Evolutionary conservation across 2,329 filamentous ascomycete species (phyloP).

Genomic region (Fonsecaea multimorphosa): DNA sequence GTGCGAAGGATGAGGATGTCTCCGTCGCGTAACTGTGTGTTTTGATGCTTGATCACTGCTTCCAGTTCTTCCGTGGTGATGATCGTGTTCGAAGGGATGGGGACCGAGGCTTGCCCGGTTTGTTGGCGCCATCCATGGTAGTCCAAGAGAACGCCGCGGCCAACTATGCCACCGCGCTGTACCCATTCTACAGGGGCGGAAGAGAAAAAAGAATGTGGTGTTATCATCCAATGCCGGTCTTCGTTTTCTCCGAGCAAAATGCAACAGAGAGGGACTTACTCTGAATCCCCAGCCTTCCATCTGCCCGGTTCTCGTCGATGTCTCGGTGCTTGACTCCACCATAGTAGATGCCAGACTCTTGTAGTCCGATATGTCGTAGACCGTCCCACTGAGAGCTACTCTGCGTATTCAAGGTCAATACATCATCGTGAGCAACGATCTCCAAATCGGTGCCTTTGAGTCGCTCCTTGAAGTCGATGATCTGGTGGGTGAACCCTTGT

Average conservation of each 20-base stretch:
- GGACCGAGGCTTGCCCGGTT: constrained; percentile 43
- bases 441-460: neutral
- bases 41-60: constrained; percentile 24
- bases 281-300: constrained; percentile 12
- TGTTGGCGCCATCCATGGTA: constrained; percentile 50
- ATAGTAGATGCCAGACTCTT: constrained; percentile 10
- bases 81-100: constrained; percentile 47
- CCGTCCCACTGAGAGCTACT: constrained; percentile 30
- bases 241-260: neutral
- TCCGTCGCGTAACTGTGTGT: constrained; percentile 29
- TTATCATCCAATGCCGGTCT: neutral
- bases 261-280: constrained; percentile 5
- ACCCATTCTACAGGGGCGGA: constrained; percentile 44
- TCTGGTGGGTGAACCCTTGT: constrained; percentile 38
- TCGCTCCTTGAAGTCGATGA: constrained; percentile 27
- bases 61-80: constrained; percentile 33
- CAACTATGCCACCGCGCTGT: constrained; percentile 49
- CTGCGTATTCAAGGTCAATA: constrained; percentile 28
- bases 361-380: constrained; percentile 25
- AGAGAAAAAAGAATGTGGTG: neutral
- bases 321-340: constrained; percentile 20
- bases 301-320: constrained; percentile 1
- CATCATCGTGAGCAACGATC: constrained; percentile 24
- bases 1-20: constrained; percentile 38
- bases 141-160: constrained; percentile 55